Conservation (phyloP, 75 land plant genomes). For the Adiantum capillusveneris region DNA sequence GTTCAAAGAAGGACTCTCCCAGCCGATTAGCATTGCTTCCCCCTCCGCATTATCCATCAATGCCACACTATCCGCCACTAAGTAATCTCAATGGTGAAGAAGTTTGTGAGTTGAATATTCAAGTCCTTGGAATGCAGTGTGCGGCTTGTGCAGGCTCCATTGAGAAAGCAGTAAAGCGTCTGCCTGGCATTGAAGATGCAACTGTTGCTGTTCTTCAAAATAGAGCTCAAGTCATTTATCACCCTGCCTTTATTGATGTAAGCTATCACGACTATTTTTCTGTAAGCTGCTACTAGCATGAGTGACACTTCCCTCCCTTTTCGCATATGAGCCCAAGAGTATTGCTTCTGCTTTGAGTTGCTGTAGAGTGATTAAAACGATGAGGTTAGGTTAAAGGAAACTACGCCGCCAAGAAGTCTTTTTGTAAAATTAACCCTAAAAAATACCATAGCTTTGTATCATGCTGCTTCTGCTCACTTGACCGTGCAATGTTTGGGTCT, state of each 20-base stretch:
- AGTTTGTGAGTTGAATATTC: slow-evolving; percentile 25
- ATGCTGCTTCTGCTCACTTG: too few species aligned
- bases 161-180: slow-evolving; percentile 51
- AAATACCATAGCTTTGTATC: too few species aligned
- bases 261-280: slow-evolving; percentile 6
- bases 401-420: too few species aligned
- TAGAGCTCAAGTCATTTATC: slow-evolving; percentile 53
- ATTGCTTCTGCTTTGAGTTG: too few species aligned
- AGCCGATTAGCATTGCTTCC: slow-evolving; percentile 10
- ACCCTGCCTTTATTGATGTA: slow-evolving; percentile 56
- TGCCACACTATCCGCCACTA: slow-evolving; percentile 31
- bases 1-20: background rate
- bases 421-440: too few species aligned
- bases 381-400: too few species aligned
- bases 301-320: background rate
- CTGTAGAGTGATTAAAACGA: too few species aligned
- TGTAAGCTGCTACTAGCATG: too few species aligned
- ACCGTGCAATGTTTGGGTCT: too few species aligned
- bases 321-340: background rate
- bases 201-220: slow-evolving; percentile 74
- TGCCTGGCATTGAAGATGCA: slow-evolving; percentile 63
- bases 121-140: slow-evolving; percentile 64
- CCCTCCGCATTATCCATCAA: slow-evolving; percentile 33
- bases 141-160: slow-evolving; percentile 79
- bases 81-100: slow-evolving; percentile 10